Percentiles rank a stretch among this genome's conserved stretches.
phyloP scores from a whole-genome alignment of 345 rosid genomes.

The Populus nigra region DNA sequence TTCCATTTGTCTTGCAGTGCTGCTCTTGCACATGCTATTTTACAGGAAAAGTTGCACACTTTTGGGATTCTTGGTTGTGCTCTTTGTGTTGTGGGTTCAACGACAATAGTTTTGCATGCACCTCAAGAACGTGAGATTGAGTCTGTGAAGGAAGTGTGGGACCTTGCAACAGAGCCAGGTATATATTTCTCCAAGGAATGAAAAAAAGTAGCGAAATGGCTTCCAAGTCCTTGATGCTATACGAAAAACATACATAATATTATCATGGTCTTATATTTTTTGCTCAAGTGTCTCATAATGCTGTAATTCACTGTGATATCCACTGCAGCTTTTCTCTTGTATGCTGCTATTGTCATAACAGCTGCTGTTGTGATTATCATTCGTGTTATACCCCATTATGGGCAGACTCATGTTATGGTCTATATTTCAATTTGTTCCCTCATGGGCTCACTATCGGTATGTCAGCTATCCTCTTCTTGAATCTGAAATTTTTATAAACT shows the following conservation, averaged over 20 bases:
- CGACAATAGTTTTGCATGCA: slow-evolving; percentile 27
- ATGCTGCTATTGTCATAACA: slow-evolving; percentile 19
- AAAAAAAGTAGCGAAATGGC: background rate
- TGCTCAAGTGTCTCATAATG: background rate
- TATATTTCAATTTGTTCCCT: slow-evolving; percentile 27
- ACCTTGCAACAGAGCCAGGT: slow-evolving; percentile 34
- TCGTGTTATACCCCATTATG: slow-evolving; percentile 17
- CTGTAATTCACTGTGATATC: background rate
- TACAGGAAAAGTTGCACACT: slow-evolving; percentile 23
- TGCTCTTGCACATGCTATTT: slow-evolving; percentile 26
- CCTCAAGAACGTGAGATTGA: slow-evolving; percentile 32
- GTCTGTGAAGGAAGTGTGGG: slow-evolving; percentile 28
- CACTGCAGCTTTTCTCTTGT: slow-evolving; percentile 22
- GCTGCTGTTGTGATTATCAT: slow-evolving; percentile 16
- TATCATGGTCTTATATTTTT: background rate
- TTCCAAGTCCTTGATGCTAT: background rate
- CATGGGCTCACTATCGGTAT: slow-evolving; percentile 24
- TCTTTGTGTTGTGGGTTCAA: slow-evolving; percentile 31
- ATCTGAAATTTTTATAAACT: background rate
- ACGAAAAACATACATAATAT: background rate
- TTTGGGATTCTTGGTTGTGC: slow-evolving; percentile 30
- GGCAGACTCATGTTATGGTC: slow-evolving; percentile 28
- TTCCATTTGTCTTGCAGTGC: slow-evolving; percentile 21
- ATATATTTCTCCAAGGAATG: background rate
- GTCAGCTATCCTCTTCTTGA: background rate